Evolutionary conservation across 192 early-diverging fungal species (phyloP).

Genomic region (Coemansia sp.): DNA sequence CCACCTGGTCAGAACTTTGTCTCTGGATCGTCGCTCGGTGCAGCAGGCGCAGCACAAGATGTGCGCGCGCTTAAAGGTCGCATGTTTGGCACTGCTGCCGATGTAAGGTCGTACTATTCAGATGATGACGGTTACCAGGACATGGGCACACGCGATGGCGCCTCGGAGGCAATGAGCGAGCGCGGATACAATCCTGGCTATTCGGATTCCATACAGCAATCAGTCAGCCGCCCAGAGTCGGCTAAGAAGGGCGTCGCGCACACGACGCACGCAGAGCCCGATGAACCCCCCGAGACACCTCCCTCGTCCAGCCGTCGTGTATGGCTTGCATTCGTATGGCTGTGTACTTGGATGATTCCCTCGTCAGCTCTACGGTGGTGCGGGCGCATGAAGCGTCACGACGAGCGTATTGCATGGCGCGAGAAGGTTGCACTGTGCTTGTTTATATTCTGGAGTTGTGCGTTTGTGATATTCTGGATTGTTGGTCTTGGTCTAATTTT

Average conservation of each 20-base stretch:
- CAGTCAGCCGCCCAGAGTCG: slow-evolving; percentile 16
- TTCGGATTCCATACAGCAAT: slow-evolving; percentile 13
- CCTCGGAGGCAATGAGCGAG: slow-evolving; percentile 44
- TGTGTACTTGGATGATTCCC: slow-evolving; percentile 67
- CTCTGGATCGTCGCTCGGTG: slow-evolving; percentile 32
- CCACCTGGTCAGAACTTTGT: slow-evolving; percentile 40
- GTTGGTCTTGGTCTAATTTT: slow-evolving; percentile 70
- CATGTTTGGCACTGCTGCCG: slow-evolving; percentile 53
- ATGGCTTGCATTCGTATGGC: slow-evolving; percentile 52
- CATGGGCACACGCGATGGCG: slow-evolving; percentile 35
- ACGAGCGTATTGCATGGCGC: slow-evolving; percentile 92
- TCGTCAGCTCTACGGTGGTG: slow-evolving; percentile 61
- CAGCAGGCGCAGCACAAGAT: slow-evolving; percentile 35
- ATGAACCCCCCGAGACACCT: slow-evolving; percentile 62
- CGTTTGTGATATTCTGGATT: slow-evolving; percentile 82
- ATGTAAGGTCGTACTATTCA: slow-evolving; percentile 61
- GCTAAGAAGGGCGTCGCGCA: slow-evolving; percentile 24
- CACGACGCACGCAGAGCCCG: slow-evolving; percentile 40
- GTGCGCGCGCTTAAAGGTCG: slow-evolving; percentile 50
- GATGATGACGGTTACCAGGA: slow-evolving; percentile 65
- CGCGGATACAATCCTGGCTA: slow-evolving; percentile 38
- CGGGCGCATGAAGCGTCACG: slow-evolving; percentile 75
- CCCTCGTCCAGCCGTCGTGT: slow-evolving; percentile 41
- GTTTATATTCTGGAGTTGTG: slow-evolving; percentile 77
- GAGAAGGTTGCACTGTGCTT: slow-evolving; percentile 93